phyloP scores from a whole-genome alignment of 1,139 yeast species.

The Taphrina wiesneri region DNA sequence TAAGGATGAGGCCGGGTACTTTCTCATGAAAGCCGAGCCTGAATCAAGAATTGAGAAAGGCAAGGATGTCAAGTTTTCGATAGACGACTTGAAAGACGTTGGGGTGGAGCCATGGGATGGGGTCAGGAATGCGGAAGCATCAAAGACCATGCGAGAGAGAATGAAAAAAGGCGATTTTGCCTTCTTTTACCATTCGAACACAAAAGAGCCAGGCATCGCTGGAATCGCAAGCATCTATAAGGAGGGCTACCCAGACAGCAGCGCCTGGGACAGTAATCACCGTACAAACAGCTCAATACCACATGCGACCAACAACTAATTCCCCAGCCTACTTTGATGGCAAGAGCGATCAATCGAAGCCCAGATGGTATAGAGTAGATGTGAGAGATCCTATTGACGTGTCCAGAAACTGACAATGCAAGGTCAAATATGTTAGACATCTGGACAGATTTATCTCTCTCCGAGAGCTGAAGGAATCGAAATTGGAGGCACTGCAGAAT shows the following conservation, averaged over 20 bases:
- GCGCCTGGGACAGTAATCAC: conserved; percentile 37
- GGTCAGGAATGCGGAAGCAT: conserved; percentile 58
- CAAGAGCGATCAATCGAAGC: conserved; percentile 49
- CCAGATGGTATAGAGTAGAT: conserved; percentile 60
- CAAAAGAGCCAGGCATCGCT: conserved; percentile 56
- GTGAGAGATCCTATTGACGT: conserved; percentile 41
- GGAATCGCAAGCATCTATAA: conserved; percentile 50
- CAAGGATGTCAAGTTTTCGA: conserved; percentile 53
- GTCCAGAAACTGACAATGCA: neutral
- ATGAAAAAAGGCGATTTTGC: conserved; percentile 53
- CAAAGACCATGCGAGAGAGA: conserved; percentile 51
- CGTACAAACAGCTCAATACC: neutral
- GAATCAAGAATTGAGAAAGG: conserved; percentile 53
- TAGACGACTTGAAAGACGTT: conserved; percentile 50
- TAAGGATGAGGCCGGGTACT: conserved; percentile 42
- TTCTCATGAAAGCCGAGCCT: conserved; percentile 61
- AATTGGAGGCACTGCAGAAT: conserved; percentile 45
- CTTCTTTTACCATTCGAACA: conserved; percentile 57
- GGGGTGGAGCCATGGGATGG: conserved; percentile 57
- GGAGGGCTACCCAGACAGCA: conserved; percentile 50
- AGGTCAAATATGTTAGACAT: conserved; percentile 47
- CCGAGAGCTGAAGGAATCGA: conserved; percentile 46
- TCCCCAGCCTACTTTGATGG: conserved; percentile 51
- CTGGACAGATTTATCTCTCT: conserved; percentile 50
- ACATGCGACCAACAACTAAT: conserved; percentile 43